phyloP scores from a whole-genome alignment of 768 basidiomycete genomes.

The Megacollybia marginata region DNA sequence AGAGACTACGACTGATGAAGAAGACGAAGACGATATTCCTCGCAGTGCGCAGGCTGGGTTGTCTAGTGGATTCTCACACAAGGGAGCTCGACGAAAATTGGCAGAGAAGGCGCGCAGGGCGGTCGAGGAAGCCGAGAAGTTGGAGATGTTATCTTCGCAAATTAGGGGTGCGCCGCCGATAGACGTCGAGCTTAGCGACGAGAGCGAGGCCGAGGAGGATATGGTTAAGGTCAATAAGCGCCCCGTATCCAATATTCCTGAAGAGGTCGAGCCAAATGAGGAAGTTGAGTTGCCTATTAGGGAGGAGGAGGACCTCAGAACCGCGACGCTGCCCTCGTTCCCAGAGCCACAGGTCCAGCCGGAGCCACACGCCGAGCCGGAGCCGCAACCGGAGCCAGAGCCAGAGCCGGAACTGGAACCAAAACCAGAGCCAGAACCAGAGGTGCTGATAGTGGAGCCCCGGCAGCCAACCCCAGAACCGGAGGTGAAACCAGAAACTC shows the following conservation, averaged over 20 bases:
- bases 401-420: constrained; percentile 13
- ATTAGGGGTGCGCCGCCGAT: constrained; percentile 50
- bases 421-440: constrained; percentile 13
- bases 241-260: constrained; percentile 56
- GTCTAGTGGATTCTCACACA: constrained; percentile 53
- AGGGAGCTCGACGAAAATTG: constrained; percentile 53
- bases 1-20: constrained; percentile 41
- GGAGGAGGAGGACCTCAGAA: constrained; percentile 25
- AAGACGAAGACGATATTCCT: constrained; percentile 25
- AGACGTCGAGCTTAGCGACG: constrained; percentile 70
- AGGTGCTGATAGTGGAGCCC: background rate
- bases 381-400: background rate
- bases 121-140: constrained; percentile 48
- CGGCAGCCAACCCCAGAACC: background rate
- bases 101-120: constrained; percentile 64
- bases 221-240: constrained; percentile 31
- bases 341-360: constrained; percentile 7
- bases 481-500: constrained; percentile 1
- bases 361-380: constrained; percentile 20
- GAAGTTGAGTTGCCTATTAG: constrained; percentile 15
- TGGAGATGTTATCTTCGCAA: constrained; percentile 32
- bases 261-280: constrained; percentile 63
- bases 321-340: constrained; percentile 25
- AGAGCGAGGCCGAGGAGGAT: constrained; percentile 66
- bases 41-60: constrained; percentile 8